Evolutionary conservation across 2,329 filamentous ascomycete species (phyloP).

Genomic region (Colletotrichum viniferum): DNA sequence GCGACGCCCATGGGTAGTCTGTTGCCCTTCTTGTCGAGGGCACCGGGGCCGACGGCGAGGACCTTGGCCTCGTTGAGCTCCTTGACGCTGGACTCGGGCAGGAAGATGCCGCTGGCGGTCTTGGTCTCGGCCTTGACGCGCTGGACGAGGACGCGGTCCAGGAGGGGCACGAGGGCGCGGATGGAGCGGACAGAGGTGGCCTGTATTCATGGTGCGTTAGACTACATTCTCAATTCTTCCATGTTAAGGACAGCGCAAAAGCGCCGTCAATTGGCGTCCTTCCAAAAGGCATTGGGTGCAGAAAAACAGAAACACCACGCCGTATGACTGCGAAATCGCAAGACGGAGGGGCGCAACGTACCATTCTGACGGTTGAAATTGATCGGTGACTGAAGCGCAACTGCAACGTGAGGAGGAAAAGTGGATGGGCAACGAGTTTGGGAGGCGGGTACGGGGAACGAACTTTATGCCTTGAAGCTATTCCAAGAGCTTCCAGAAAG

Average conservation of each 20-base stretch:
- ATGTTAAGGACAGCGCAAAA: not conserved
- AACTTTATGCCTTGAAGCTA: constrained; percentile 35
- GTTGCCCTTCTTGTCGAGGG: constrained; percentile 86
- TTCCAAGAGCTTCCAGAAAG: constrained; percentile 46
- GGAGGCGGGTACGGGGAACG: constrained; percentile 26
- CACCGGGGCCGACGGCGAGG: constrained; percentile 90
- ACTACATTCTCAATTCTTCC: not conserved
- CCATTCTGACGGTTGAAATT: constrained; percentile 25
- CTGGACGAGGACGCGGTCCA: constrained; percentile 98
- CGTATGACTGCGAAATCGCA: not conserved
- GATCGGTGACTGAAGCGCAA: not conserved
- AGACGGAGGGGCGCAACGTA: constrained; percentile 5
- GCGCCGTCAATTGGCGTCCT: not conserved
- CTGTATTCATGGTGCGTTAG: constrained; percentile 36
- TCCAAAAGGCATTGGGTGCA: not conserved
- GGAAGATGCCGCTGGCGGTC: constrained; percentile 96
- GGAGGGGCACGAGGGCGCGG: constrained; percentile 90
- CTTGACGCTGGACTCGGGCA: constrained; percentile 95
- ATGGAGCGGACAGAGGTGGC: constrained; percentile 87
- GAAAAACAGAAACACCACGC: not conserved
- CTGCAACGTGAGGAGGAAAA: constrained; percentile 28
- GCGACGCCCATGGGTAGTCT: constrained; percentile 82
- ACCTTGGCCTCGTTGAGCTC: constrained; percentile 98
- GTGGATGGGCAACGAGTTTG: constrained; percentile 5
- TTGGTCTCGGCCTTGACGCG: constrained; percentile 96